Percentiles rank a stretch among this genome's conserved stretches.
Conservation (phyloP, 1,284 basidiomycete genomes). For the Cystobasidium slooffiae region DNA sequence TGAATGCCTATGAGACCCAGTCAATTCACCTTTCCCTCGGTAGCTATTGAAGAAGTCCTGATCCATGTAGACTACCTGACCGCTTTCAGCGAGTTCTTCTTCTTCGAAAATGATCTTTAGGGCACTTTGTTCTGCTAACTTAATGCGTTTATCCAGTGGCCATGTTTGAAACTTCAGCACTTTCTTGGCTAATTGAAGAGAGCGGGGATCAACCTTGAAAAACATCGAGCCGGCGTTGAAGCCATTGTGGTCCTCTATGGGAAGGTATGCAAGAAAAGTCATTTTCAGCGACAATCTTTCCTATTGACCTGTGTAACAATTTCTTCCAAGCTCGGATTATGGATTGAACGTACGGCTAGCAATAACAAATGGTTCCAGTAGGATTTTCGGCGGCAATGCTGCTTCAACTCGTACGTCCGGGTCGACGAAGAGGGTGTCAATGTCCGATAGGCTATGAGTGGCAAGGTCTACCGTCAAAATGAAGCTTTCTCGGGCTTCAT, state of each 20-base stretch:
- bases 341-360: background rate
- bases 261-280: background rate
- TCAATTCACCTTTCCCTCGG: background rate
- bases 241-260: background rate
- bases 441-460: background rate
- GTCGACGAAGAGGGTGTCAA: constrained; percentile 19
- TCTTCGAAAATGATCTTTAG: background rate
- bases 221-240: constrained; percentile 7
- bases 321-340: no score
- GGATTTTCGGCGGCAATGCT: background rate
- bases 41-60: constrained; percentile 11
- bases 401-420: background rate
- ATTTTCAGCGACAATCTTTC: background rate
- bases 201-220: constrained; percentile 7
- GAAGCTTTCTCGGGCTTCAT: background rate
- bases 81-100: constrained; percentile 4
- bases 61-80: background rate
- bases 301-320: no score
- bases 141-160: background rate
- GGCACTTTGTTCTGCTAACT: background rate
- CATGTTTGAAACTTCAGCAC: background rate
- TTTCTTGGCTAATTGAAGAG: constrained; percentile 1
- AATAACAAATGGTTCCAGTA: constrained; percentile 7
- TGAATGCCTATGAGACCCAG: no score
- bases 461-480: background rate